phyloP scores from a whole-genome alignment of 2,329 filamentous ascomycete genomes.

The Pseudocercospora cruenta region DNA sequence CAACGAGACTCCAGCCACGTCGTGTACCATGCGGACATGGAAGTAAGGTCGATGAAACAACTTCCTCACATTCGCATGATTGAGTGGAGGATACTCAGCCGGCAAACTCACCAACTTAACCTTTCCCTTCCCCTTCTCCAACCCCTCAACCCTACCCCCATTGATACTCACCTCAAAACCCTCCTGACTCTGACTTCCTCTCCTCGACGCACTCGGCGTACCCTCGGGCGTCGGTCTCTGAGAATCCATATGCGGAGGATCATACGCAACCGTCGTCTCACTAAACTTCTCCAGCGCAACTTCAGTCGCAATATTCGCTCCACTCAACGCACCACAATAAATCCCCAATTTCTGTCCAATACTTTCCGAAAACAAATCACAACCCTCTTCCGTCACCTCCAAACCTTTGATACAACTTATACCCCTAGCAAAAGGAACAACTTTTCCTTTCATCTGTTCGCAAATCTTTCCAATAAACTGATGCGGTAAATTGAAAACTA shows the following conservation, averaged over 20 bases:
- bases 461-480: conserved; percentile 92
- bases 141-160: conserved; percentile 24
- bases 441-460: conserved; percentile 81
- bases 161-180: conserved; percentile 30
- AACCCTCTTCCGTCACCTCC: conserved; percentile 81
- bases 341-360: conserved; percentile 91
- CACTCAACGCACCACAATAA: conserved; percentile 93
- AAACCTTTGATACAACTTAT: conserved; percentile 99
- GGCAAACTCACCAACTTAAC: conserved; percentile 62
- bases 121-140: conserved; percentile 62
- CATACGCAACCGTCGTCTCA: conserved; percentile 95
- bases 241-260: conserved; percentile 86
- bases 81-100: conserved; percentile 79
- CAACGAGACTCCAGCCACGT: conserved; percentile 96
- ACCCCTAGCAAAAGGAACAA: conserved; percentile 86
- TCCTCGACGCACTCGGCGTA: conserved; percentile 42
- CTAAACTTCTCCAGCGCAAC: conserved; percentile 96
- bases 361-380: conserved; percentile 90
- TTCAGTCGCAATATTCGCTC: conserved; percentile 94
- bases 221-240: conserved; percentile 67
- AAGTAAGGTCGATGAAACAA: conserved; percentile 98
- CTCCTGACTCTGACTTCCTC: conserved; percentile 23
- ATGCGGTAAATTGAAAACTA: conserved; percentile 95
- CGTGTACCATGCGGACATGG: conserved; percentile 89
- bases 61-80: conserved; percentile 78